Evolutionary conservation across 495 filamentous ascomycete species (phyloP).

Genomic region (Penicillium arizonense): DNA sequence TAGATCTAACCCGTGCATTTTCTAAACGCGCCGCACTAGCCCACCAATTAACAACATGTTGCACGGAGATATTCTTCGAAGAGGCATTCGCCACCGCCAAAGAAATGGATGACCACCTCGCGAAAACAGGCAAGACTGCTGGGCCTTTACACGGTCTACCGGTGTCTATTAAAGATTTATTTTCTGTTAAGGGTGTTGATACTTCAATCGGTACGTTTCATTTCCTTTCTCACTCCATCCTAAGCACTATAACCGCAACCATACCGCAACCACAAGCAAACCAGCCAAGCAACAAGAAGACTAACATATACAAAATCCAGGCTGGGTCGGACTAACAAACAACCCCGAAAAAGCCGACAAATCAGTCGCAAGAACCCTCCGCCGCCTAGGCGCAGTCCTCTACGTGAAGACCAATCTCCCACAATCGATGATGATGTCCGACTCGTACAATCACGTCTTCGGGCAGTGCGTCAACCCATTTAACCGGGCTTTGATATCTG

Average conservation of each 20-base stretch:
- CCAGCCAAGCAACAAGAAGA: not conserved
- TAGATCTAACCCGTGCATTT: conserved; percentile 55
- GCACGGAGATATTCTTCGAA: conserved; percentile 64
- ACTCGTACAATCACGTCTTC: conserved; percentile 41
- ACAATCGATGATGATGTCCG: conserved; percentile 61
- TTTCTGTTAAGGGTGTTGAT: conserved; percentile 57
- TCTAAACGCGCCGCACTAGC: conserved; percentile 58
- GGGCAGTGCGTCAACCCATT: conserved; percentile 56
- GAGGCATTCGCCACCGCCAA: conserved; percentile 41
- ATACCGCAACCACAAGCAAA: too few species aligned
- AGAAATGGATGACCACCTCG: conserved; percentile 41
- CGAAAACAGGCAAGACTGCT: conserved; percentile 37
- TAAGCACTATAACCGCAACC: not conserved
- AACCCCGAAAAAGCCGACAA: conserved; percentile 29
- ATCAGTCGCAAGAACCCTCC: conserved; percentile 30
- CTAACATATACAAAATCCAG: conserved; percentile 12
- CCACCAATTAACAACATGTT: conserved; percentile 57
- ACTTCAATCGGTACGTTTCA: conserved; percentile 38
- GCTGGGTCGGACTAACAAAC: conserved; percentile 37
- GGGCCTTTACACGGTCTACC: conserved; percentile 70
- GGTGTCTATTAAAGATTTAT: conserved; percentile 66
- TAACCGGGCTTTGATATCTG: conserved; percentile 55
- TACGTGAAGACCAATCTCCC: conserved; percentile 65
- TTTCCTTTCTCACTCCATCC: not conserved
- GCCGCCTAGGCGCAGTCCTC: conserved; percentile 48